phyloP scores from a whole-genome alignment of 2,329 filamentous ascomycete genomes.

The Paecilomyces formosus region DNA sequence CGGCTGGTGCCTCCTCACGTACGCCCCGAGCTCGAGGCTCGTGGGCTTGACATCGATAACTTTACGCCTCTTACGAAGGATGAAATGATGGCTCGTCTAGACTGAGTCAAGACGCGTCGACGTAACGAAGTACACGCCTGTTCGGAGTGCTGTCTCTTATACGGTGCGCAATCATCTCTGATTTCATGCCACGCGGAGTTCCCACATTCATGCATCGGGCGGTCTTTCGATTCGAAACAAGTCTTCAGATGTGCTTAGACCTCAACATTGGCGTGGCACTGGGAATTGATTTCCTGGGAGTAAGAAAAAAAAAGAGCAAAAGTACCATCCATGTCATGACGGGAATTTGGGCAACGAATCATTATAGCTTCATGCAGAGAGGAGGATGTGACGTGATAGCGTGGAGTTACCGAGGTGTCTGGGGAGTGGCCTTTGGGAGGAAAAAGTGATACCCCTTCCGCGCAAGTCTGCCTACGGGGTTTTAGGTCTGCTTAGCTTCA shows the following conservation, averaged over 20 bases:
- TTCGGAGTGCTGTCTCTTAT: conserved; percentile 28
- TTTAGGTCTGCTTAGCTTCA: conserved; percentile 31
- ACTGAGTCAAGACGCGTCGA: conserved; percentile 54
- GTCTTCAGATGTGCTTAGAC: conserved; percentile 20
- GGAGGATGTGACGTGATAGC: conserved; percentile 21
- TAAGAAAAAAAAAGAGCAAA: conserved; percentile 9
- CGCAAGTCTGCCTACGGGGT: conserved; percentile 31
- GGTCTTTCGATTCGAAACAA: conserved; percentile 22
- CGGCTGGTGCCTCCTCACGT: conserved; percentile 82
- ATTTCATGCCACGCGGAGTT: conserved; percentile 18
- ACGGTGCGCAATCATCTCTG: conserved; percentile 21
- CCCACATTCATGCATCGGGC: conserved; percentile 24
- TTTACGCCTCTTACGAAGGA: conserved; percentile 86
- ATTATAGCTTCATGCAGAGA: conserved; percentile 22
- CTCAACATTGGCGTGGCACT: conserved; percentile 15
- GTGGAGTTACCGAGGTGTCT: conserved; percentile 33
- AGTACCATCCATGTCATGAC: conserved; percentile 17
- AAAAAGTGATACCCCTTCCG: conserved; percentile 38
- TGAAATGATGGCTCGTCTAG: conserved; percentile 95
- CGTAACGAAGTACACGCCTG: conserved; percentile 31
- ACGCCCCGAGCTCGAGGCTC: conserved; percentile 62
- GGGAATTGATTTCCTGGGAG: conserved; percentile 16
- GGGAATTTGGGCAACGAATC: conserved; percentile 17
- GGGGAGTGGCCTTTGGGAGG: conserved; percentile 29
- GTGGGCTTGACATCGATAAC: conserved; percentile 86